These are phyloP conservation scores for Cyclotella choctawhatcheeana DNA, from an alignment of 108 stramenopile genomes.

Conservation along the genomic window DNA sequence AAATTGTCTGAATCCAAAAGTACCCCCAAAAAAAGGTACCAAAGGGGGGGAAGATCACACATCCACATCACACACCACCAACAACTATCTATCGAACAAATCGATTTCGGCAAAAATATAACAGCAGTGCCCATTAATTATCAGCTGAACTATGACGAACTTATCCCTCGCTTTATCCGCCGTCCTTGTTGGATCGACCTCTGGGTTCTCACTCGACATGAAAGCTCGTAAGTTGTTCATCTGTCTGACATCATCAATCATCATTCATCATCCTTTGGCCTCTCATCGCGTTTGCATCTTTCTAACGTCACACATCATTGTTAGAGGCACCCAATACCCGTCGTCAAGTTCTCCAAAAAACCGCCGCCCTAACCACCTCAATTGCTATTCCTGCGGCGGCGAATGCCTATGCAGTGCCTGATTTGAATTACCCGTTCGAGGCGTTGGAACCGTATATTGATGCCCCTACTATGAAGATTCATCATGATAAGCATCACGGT, in stretches of 20 bases:
- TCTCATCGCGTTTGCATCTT: too few relatives aligned
- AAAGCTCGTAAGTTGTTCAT: conserved; percentile 60
- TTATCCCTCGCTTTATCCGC: conserved; percentile 56
- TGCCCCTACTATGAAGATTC: conserved; percentile 96
- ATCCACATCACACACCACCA: too few relatives aligned
- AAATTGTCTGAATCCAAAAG: too few relatives aligned
- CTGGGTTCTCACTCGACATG: conserved; percentile 74
- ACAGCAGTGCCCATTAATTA: too few relatives aligned
- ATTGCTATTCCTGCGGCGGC: conserved; percentile 60
- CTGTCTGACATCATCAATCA: not conserved
- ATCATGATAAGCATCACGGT: conserved; percentile 93
- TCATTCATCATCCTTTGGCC: too few relatives aligned
- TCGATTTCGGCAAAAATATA: too few relatives aligned
- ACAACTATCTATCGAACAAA: too few relatives aligned
- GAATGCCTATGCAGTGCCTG: conserved; percentile 89
- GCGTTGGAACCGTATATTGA: conserved; percentile 96
- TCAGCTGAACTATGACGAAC: conserved; percentile 41
- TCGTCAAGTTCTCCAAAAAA: conserved; percentile 70
- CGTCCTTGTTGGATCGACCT: conserved; percentile 55
- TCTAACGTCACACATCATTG: conserved; percentile 6
- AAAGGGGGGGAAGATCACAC: too few relatives aligned
- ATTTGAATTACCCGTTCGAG: conserved; percentile 91
- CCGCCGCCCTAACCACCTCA: conserved; percentile 64
- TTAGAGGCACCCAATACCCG: conserved; percentile 58
- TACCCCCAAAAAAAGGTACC: too few relatives aligned